Percentiles rank a stretch among this genome's conserved stretches.
These are phyloP conservation scores for Pichia nakasei DNA, from an alignment of 805 yeast genomes.

Conservation along the genomic window DNA sequence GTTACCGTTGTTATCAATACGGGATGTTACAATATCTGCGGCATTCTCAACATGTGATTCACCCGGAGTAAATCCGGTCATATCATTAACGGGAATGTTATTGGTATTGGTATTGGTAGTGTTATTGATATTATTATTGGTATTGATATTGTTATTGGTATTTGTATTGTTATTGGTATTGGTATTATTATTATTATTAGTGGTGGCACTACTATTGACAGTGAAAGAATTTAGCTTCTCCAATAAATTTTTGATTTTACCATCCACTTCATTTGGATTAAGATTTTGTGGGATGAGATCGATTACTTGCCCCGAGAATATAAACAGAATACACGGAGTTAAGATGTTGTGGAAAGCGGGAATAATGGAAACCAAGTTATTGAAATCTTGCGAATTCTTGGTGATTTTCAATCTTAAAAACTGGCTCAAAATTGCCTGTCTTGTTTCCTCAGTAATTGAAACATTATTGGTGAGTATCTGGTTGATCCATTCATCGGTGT, in stretches of 20 bases:
- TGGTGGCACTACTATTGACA: not conserved
- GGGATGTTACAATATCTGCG: too few relatives aligned
- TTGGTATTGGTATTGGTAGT: too few relatives aligned
- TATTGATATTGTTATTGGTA: too few relatives aligned
- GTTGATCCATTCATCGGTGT: constrained; percentile 19
- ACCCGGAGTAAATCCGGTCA: too few relatives aligned
- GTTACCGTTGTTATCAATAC: not conserved
- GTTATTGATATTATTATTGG: too few relatives aligned
- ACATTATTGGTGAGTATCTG: constrained; percentile 2
- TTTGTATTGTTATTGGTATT: too few relatives aligned
- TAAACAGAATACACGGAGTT: constrained; percentile 49
- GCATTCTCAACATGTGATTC: too few relatives aligned
- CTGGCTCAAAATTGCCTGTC: constrained; percentile 15
- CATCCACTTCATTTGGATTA: constrained; percentile 20
- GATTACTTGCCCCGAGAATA: constrained; percentile 39
- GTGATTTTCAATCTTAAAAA: constrained; percentile 35
- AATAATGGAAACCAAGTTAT: constrained; percentile 46
- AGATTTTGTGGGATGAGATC: constrained; percentile 33
- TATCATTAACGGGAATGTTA: too few relatives aligned
- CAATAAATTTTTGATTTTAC: constrained; percentile 10
- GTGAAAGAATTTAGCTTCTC: not conserved
- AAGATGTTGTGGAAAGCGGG: constrained; percentile 29
- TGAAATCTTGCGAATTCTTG: constrained; percentile 35
- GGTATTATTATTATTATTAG: not conserved
- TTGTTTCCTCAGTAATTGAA: constrained; percentile 12